A percentile compares a stretch with the other conserved stretches of the same genome.
These are phyloP conservation scores for Syzygium grande DNA, from an alignment of 345 rosid species.

Conservation along the genomic window DNA sequence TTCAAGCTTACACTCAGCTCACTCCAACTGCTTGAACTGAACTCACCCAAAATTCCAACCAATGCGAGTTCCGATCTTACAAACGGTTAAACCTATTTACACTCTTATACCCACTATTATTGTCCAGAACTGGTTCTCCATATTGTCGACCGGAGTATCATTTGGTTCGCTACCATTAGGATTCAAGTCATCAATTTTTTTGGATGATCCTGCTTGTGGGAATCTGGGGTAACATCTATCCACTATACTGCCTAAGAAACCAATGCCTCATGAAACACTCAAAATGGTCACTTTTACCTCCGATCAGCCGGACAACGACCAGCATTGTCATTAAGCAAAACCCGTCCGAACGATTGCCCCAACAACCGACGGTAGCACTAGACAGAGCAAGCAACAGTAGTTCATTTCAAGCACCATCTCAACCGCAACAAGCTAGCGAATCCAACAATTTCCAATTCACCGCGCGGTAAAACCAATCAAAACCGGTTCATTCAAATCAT, in stretches of 20 bases:
- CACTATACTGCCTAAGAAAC: background rate
- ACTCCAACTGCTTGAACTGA: background rate
- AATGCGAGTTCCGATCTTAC: background rate
- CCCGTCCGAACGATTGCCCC: background rate
- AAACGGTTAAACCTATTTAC: background rate
- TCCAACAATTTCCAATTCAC: background rate
- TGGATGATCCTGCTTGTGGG: background rate
- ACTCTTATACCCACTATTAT: background rate
- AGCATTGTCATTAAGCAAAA: background rate
- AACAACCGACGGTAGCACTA: background rate
- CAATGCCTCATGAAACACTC: background rate
- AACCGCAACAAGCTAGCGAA: background rate
- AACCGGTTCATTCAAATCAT: background rate
- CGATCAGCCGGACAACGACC: background rate
- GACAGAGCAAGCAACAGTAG: background rate
- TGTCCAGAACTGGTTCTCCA: background rate
- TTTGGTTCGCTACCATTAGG: background rate
- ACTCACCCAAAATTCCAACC: background rate
- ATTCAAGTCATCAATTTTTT: background rate
- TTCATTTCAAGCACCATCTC: background rate
- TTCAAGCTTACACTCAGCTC: background rate
- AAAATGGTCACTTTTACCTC: background rate
- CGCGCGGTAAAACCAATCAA: background rate
- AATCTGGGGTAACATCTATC: background rate
- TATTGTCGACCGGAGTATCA: background rate